Evolutionary conservation across 2,329 filamentous ascomycete species (phyloP).

Genomic region (Botrytis pseudocinerea): DNA sequence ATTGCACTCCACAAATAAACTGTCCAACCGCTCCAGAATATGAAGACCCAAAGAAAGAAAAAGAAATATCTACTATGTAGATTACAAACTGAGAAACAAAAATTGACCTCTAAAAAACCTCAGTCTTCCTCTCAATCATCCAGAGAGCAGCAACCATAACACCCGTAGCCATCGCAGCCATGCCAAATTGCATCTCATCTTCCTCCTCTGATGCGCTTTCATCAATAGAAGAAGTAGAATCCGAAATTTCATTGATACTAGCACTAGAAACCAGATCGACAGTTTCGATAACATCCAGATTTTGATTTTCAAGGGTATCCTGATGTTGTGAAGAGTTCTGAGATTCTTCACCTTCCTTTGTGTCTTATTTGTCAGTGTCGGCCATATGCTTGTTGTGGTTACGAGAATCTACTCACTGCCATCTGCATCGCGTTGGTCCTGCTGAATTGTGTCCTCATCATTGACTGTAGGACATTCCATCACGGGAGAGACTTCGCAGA

Average conservation of each 20-base stretch:
- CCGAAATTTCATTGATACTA: not conserved
- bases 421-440: not conserved
- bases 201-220: not conserved
- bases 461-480: no score
- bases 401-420: not conserved
- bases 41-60: not conserved
- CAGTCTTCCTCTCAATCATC: not conserved
- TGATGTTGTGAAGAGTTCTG: not conserved
- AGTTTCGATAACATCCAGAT: rapidly evolving
- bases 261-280: rapidly evolving
- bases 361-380: no score
- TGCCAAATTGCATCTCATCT: not conserved
- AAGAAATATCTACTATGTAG: not conserved
- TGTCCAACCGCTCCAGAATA: not conserved
- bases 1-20: not conserved
- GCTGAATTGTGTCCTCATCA: not conserved
- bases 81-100: not conserved
- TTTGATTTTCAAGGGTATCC: not conserved
- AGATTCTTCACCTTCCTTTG: not conserved
- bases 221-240: not conserved
- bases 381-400: no score
- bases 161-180: not conserved
- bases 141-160: not conserved
- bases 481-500: not conserved
- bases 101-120: rapidly evolving